Conservation (phyloP, 2,329 filamentous ascomycete genomes). For the Ophiostoma sp. region DNA sequence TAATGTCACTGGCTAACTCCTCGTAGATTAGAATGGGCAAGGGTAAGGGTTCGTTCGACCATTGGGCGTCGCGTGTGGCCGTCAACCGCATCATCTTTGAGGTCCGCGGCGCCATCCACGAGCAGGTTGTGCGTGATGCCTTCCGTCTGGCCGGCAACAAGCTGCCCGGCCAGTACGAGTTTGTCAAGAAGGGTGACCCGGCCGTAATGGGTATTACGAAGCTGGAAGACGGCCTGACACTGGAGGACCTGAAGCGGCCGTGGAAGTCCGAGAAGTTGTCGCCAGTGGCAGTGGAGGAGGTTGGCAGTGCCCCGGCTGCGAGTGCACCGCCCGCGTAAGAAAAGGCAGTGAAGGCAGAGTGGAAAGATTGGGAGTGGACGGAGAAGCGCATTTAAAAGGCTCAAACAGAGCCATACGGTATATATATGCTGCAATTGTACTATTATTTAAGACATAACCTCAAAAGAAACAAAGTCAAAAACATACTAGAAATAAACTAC, state of each 20-base stretch:
- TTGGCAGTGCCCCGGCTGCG: slow-evolving; percentile 28
- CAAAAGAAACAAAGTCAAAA: neutral
- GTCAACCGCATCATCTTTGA: slow-evolving; percentile 93
- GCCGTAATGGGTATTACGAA: slow-evolving; percentile 92
- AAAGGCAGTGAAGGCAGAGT: neutral
- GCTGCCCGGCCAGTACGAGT: slow-evolving; percentile 87
- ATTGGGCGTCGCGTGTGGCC: slow-evolving; percentile 87
- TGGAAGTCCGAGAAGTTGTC: slow-evolving; percentile 47
- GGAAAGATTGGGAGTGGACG: too few relatives aligned
- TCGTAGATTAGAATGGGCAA: slow-evolving; percentile 93
- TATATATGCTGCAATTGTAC: slow-evolving; percentile 11
- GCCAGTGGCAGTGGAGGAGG: slow-evolving; percentile 32
- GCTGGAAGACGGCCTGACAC: slow-evolving; percentile 73
- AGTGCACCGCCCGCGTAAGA: slow-evolving; percentile 18
- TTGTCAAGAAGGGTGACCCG: slow-evolving; percentile 88
- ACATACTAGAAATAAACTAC: neutral
- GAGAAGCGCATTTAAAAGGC: neutral
- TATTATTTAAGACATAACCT: neutral
- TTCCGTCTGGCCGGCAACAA: slow-evolving; percentile 94
- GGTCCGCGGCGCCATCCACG: slow-evolving; percentile 86
- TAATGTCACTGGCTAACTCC: neutral
- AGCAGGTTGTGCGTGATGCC: slow-evolving; percentile 90
- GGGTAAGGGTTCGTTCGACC: slow-evolving; percentile 95
- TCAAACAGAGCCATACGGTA: neutral
- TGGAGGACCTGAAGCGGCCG: slow-evolving; percentile 80